Percentiles rank a stretch among this genome's conserved stretches.
These are phyloP conservation scores for Trichoderma asperellum DNA, from an alignment of 2,329 filamentous ascomycete species.

Conservation along the genomic window DNA sequence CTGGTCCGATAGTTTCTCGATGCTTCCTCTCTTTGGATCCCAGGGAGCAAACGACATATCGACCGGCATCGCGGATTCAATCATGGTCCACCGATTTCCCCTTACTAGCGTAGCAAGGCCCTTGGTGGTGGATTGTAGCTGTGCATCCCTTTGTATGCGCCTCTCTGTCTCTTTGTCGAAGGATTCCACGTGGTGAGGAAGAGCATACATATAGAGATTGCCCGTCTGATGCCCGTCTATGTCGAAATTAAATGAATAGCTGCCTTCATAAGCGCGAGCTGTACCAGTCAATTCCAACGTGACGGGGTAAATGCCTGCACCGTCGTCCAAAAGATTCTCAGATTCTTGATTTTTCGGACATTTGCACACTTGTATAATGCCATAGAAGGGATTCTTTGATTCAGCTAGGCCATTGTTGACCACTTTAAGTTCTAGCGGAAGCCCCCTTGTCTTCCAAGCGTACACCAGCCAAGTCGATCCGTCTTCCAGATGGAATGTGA, in stretches of 20 bases:
- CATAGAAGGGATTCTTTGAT: slow-evolving; percentile 70
- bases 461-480: slow-evolving; percentile 81
- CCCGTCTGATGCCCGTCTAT: slow-evolving; percentile 66
- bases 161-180: slow-evolving; percentile 65
- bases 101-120: slow-evolving; percentile 74
- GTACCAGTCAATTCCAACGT: slow-evolving; percentile 67
- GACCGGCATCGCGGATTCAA: slow-evolving; percentile 72
- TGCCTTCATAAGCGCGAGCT: slow-evolving; percentile 61
- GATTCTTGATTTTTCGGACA: slow-evolving; percentile 59
- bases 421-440: slow-evolving; percentile 68
- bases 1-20: slow-evolving; percentile 53
- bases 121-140: slow-evolving; percentile 82
- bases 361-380: slow-evolving; percentile 83
- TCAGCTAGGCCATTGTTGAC: slow-evolving; percentile 67
- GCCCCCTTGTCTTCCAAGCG: slow-evolving; percentile 62
- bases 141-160: slow-evolving; percentile 56
- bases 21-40: slow-evolving; percentile 58
- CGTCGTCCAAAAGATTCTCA: slow-evolving; percentile 73
- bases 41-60: slow-evolving; percentile 81
- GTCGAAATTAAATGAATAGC: slow-evolving; percentile 74
- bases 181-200: slow-evolving; percentile 82
- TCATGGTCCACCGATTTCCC: slow-evolving; percentile 76
- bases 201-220: slow-evolving; percentile 78
- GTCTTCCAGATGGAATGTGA: slow-evolving; percentile 72
- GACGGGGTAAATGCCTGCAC: slow-evolving; percentile 74